Evolutionary conservation across 345 rosid species (phyloP), one percentile per base, ranked within the genome.

Genomic region (Populus nigra): DNA sequence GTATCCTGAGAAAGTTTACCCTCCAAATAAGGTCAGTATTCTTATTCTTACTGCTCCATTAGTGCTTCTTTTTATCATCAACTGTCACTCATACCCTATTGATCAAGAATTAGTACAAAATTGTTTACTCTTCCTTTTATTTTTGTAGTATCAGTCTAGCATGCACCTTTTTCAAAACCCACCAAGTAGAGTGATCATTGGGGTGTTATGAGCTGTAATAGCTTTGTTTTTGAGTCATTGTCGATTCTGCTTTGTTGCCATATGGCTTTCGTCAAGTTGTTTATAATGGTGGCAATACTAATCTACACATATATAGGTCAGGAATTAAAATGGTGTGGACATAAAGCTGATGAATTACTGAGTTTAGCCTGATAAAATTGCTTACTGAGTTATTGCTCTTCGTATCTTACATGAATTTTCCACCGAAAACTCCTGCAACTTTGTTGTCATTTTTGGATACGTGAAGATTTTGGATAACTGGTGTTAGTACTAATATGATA

Each of bases 1-100:
- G 99, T 95, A 93, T 80, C 82, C 87, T 84, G 97, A 93, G 81
- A 95, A 92, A 79, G 94, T 96, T 5, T 87, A 93, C 87, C 86
- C 91, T 74, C 79, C 31, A 45, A 96, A 93, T 79, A 93, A 93
- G 99, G 99, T 95, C 1, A 36, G 1, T 38, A 15, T 13, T 7
- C 7, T 68, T 3, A 23, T 5, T 33, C 2, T 15, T 6, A n/a
- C 27, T 31, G 20, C 22, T 53, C 22, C 15, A 17, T 62, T 31
- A 7, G 61, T 73, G 23, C 29, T 1, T 12, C 20, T 35, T 22
- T 53, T 3, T 55, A 55, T 22, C 2, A 20, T 55, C 0, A 22
- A 10, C 62, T 1, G 62, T 55, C 62, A 55, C 62, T 55, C 13
- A 8, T 22, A 49, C 55, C 55, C 22, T 49, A 49, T 17, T 16